A percentile compares a stretch with the other conserved stretches of the same genome.
Evolutionary conservation across 148 eudicot species (phyloP).

Genomic region (Diospyros kaki): DNA sequence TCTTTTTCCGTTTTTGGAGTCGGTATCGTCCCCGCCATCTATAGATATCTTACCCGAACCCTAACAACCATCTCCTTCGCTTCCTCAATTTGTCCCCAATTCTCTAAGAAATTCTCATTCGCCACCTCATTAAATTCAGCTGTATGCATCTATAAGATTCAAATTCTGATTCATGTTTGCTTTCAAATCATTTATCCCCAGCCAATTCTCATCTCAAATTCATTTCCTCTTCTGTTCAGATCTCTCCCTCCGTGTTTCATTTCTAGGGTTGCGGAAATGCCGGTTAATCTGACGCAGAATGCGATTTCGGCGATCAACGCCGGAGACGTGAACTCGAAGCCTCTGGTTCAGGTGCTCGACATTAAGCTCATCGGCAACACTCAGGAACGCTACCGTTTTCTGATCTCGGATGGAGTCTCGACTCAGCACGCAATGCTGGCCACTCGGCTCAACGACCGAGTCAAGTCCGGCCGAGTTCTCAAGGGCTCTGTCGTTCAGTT

Average conservation of each 20-base stretch:
- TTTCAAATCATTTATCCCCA: conserved; percentile 1
- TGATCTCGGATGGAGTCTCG: conserved; percentile 59
- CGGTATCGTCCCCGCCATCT: no score
- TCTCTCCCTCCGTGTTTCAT: background rate
- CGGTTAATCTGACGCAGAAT: conserved; percentile 62
- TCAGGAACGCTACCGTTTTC: conserved; percentile 69
- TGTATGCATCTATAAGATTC: no score
- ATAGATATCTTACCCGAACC: no score
- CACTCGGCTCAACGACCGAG: conserved; percentile 82
- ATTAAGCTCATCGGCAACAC: conserved; percentile 38
- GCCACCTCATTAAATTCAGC: no score
- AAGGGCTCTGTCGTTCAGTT: conserved; percentile 83
- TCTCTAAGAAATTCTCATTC: no score
- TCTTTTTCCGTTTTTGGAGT: no score
- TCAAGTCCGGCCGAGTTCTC: conserved; percentile 50
- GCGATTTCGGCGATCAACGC: conserved; percentile 60
- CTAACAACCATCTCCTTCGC: no score
- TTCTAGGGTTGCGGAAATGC: conserved; percentile 34
- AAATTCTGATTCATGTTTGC: no score
- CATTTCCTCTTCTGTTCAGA: background rate
- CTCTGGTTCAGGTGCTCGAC: conserved; percentile 77
- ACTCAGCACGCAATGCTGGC: conserved; percentile 78
- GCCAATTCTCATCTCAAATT: background rate
- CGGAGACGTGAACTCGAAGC: conserved; percentile 81
- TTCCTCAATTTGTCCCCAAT: no score